These are phyloP conservation scores for Suillus cothurnatus DNA, from an alignment of 768 basidiomycete species.

Conservation along the genomic window DNA sequence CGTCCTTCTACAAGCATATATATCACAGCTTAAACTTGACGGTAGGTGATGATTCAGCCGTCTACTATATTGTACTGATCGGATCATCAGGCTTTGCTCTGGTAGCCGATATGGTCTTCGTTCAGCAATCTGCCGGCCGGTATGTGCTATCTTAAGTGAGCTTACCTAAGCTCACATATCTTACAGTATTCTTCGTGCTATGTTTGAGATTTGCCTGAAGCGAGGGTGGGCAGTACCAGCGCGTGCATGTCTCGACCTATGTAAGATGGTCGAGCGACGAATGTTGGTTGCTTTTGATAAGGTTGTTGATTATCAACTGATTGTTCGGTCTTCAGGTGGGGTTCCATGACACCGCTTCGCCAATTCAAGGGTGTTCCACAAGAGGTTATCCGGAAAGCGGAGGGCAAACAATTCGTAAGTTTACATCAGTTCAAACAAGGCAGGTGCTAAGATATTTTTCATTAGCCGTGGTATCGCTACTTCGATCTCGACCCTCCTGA, in stretches of 20 bases:
- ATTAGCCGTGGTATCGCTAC: conserved; percentile 93
- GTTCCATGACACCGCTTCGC: conserved; percentile 94
- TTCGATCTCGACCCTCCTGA: conserved; percentile 92
- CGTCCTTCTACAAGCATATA: conserved; percentile 91
- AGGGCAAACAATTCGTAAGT: conserved; percentile 95
- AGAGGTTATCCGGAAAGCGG: conserved; percentile 87
- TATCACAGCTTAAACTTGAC: conserved; percentile 91
- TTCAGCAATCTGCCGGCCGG: conserved; percentile 96
- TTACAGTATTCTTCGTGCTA: conserved; percentile 86
- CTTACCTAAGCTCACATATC: conserved; percentile 7
- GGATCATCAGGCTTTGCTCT: conserved; percentile 66
- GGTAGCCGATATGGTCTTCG: conserved; percentile 93
- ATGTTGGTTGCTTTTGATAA: conserved; percentile 52
- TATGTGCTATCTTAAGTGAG: conserved; percentile 30
- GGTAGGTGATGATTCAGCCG: conserved; percentile 40
- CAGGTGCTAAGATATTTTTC: conserved; percentile 8
- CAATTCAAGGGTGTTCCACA: conserved; percentile 92
- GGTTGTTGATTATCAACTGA: neutral
- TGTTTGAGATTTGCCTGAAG: conserved; percentile 97
- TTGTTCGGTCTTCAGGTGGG: conserved; percentile 66
- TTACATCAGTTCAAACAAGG: neutral
- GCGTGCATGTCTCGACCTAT: conserved; percentile 86
- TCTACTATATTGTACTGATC: neutral
- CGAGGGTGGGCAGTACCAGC: conserved; percentile 98
- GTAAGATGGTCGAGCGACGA: conserved; percentile 92